Evolutionary conservation across 1,139 yeast species (phyloP), one percentile per base, ranked within the genome.

Genomic region (Blastobotrys serpentis): DNA sequence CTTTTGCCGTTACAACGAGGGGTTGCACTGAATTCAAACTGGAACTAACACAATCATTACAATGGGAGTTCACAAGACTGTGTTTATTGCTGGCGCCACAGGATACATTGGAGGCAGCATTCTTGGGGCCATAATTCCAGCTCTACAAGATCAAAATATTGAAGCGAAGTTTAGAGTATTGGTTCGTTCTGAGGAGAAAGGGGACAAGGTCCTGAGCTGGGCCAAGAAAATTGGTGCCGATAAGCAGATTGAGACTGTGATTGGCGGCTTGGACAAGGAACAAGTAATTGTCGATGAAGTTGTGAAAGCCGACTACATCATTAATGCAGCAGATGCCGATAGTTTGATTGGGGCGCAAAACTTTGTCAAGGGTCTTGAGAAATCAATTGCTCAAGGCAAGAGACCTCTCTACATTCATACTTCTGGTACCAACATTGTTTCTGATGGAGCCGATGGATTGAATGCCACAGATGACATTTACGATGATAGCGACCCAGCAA

Each of bases 251-350:
- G 40, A 45, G 2, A 48, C 61, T 7, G 59, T 63, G 10, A 17
- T 62, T 11, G 67, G 74, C 1, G 50, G 55, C 16, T 57, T 72
- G 39, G 66, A 65, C 46, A 61, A 60, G 46, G 19, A 50, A 16
- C 59, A 61, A 1, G 14, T 66, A 3, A 48, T 72, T 17, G 56
- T 53, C 23, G 37, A 60, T 21, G 63, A 65, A 46, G 65, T 61
- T 1, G 46, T 51, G 0, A 47, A 51, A 4, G 64, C 65, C 38
- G 71, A 69, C 49, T 59, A 70, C 37, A 61, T 71, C 21, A 62
- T 72, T 48, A 67, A 71, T 56, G 64, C 74, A 4, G 76, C 76
- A 4, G 61, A 70, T 44, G 70, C 68, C 30, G 74, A 70, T 54
- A 69, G 69, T 54, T 59, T 65, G 13, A 61, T 67, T 6, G 65